Evolutionary conservation across 2,329 filamentous ascomycete genomes (phyloP), one percentile per base, ranked within the genome.

Genomic region (Penicillium sp.): DNA sequence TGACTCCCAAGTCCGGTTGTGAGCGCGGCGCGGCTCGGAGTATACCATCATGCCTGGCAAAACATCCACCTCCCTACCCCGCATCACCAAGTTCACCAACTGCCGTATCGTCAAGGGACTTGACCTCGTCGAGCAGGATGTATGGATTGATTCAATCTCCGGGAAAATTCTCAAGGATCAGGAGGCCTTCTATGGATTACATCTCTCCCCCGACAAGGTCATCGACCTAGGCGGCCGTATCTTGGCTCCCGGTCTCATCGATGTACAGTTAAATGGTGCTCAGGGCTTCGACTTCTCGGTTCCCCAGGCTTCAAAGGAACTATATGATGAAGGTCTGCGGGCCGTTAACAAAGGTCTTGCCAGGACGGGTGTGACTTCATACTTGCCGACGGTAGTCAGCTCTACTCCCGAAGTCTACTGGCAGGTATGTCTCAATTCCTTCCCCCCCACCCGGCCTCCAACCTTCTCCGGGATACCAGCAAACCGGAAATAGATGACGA

Each of bases 221-320:
- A 76, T 95, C 59, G 82, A 96, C 62, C 81, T 96, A 1, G 80
- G 82, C 45, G 88, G 88, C 51, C 87, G 87, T 60, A 91, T 95
- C 57, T 67, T 96, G 19, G 82, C 86, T 0, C 88, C 90, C 0
- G 90, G 90, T 24, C 78, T 96, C 64, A 93, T 96, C 60, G 90
- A 96, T 58, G 85, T 85, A 45, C 90, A 96, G 69, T 82, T 96
- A 59, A 96, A 96, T 62, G 90, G 90, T 42, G 89, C 87, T 10
- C 91, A 89, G 62, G 89, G 89, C 49, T 94, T 95, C 74, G 91
- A 95, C 73, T 95, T 94, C 68, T 93, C 88, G 1, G 75, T 88
- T 8, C 81, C 86, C 15, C 77, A 68, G 29, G 68, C 83, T 15
- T 80, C 85, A 61, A 81, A 79, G 69, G 71, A 75, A 28, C 75